Evolutionary conservation across 495 filamentous ascomycete genomes (phyloP), one percentile per base, ranked within the genome.

Genomic region (Tuber melanosporum): DNA sequence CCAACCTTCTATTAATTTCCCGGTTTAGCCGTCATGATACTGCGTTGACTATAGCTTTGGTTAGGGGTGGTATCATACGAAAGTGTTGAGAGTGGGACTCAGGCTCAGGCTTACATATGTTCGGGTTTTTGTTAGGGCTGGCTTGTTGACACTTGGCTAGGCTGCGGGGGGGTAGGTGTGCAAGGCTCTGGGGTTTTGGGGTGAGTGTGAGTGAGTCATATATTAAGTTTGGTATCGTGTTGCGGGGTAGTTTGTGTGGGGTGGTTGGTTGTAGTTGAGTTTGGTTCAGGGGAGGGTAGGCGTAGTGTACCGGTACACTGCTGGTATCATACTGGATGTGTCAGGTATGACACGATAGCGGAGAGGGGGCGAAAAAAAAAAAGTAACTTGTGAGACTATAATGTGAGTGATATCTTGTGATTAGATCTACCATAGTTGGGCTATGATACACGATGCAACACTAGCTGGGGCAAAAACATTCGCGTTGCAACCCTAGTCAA

Each of bases 401-500:
- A 19, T 62, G 20, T 57, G 72, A 73, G 72, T 73, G 72, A 73
- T 47, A 73, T 22, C 12, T 41, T 19, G n/a, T 73, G 57, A 66
- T 66, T 66, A 36, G 1, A 36, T 66, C 15, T 22, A 72, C 17
- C 5, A 17, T 41, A 5, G 3, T 62, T 14, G 9, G 9, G n/a
- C n/a, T 9, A 57, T 46, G 45, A 6, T 47, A 47, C 52, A 62
- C n/a, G 52, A 62, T 26, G n/a, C 52, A 26, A 3, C 0, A 10
- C 3, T 62, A 2, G 22, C 26, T 26, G 52, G 12, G 52, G 14
- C 8, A n/a, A 52, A 52, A 52, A 52, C 49, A 52, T 52, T 22
- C 12, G n/a, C 49, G 22, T n/a, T 22, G n/a, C 49, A 22, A 14
- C 10, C 12, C 57, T 66, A 66, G 14, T 36, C 26, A 66, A 66